phyloP scores from a whole-genome alignment of 257 asterid genomes.

The Solanum microdontum region DNA sequence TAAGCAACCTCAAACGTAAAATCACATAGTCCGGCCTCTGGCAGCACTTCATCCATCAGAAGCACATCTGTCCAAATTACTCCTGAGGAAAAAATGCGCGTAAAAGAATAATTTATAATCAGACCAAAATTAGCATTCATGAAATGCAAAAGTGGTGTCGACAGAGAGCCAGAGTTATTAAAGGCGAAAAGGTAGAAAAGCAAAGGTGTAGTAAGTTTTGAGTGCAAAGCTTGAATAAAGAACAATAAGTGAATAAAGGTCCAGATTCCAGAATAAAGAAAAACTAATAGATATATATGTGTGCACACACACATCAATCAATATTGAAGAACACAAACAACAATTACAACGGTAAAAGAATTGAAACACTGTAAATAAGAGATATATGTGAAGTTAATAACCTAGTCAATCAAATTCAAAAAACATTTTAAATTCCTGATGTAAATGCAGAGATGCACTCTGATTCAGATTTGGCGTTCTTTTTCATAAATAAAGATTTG shows the following conservation, averaged over 20 bases:
- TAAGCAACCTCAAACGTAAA: slow-evolving; percentile 54
- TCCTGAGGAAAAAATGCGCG: slow-evolving; percentile 26
- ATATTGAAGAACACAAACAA: background rate
- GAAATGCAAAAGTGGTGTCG: background rate
- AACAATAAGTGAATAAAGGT: background rate
- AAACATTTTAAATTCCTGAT: background rate
- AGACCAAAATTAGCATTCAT: background rate
- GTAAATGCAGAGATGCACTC: background rate
- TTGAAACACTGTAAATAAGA: background rate
- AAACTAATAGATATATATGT: background rate
- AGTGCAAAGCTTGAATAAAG: background rate
- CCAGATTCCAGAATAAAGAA: background rate
- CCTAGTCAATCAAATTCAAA: background rate
- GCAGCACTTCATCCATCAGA: slow-evolving; percentile 81
- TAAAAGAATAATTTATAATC: background rate
- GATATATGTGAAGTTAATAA: background rate
- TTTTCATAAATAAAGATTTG: background rate
- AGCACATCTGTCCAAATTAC: slow-evolving; percentile 74
- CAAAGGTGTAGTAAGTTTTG: background rate
- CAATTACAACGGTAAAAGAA: background rate
- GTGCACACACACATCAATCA: background rate
- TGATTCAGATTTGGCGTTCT: background rate
- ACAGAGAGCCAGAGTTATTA: background rate
- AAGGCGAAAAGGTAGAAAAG: background rate
- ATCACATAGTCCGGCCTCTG: slow-evolving; percentile 62